Evolutionary conservation across 2,329 filamentous ascomycete species (phyloP), one percentile per base, ranked within the genome.

Genomic region (Fonsecaea multimorphosa): DNA sequence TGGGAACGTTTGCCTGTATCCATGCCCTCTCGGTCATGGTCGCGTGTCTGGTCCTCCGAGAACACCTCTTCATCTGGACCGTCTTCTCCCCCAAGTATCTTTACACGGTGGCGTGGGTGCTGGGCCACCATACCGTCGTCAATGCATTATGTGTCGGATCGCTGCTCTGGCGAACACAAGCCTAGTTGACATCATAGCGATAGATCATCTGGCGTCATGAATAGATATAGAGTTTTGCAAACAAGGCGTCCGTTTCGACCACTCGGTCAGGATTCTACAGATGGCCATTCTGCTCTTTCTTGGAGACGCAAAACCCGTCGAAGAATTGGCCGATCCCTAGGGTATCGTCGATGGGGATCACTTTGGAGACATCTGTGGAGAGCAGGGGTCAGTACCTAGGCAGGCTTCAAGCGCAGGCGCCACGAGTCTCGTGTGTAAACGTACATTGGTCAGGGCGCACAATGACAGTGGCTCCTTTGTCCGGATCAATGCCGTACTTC

Each of bases 31-130:
- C 87, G 54, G 89, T 97, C 27, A 98, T 98, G 94, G 87, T 85
- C 14, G 93, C 94, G 16, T 99, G 95, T 77, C 93, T 91, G 55
- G 83, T 86, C 7, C 78, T 99, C 74, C 83, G 94, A 71, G 92
- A 91, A 32, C 95, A 99, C 82, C 78, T 99, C 64, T 99, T 99
- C 76, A 93, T 99, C 68, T 99, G 95, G 95, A 98, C 94, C 0
- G 95, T 99, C 11, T 99, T 99, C 78, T 96, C 92, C 70, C 95
- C 95, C 0, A 99, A 98, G 78, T 98, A 93, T 77, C 80, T 99
- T 71, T 99, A 96, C 76, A 91, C 88, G 69, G 90, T 95, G 83
- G 92, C 90, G 14, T 99, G 95, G 96, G 88, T 86, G 68, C 74
- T 94, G 53, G 91, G 87, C 7, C 92, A 93, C 80, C 94, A 99